Evolutionary conservation across 495 filamentous ascomycete genomes (phyloP).

Genomic region (Sphaerosporella brunnea): DNA sequence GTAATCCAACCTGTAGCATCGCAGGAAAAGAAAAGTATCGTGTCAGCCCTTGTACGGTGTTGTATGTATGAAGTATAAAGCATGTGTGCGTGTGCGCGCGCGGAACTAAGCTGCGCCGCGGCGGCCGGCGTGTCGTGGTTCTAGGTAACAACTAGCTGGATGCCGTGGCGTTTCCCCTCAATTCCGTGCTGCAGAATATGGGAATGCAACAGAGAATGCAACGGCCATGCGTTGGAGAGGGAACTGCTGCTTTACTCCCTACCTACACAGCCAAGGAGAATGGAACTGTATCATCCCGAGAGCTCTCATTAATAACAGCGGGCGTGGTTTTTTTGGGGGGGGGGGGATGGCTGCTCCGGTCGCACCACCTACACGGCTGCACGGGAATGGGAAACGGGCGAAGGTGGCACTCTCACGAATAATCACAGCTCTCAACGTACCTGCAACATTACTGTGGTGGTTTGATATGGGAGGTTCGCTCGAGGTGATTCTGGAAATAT

Average conservation of each 20-base stretch:
- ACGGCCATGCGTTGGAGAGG: too few relatives aligned
- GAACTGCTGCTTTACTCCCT: too few relatives aligned
- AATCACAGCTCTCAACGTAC: conserved; percentile 18
- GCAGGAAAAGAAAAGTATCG: conserved; percentile 11
- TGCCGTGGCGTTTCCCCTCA: too few relatives aligned
- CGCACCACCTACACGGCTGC: too few relatives aligned
- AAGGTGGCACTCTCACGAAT: background rate
- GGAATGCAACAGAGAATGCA: too few relatives aligned
- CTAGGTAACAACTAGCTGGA: too few relatives aligned
- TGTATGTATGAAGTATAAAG: background rate
- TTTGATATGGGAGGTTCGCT: background rate
- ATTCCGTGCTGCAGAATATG: too few relatives aligned
- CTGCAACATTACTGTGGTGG: conserved; percentile 22
- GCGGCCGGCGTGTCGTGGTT: background rate
- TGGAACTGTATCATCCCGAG: background rate
- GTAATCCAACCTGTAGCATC: conserved; percentile 25
- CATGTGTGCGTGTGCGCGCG: background rate
- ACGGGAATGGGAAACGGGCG: conserved; percentile 3
- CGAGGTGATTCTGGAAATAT: background rate
- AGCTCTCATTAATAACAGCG: background rate
- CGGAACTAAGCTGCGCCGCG: background rate
- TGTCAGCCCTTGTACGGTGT: conserved; percentile 8
- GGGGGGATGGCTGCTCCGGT: background rate
- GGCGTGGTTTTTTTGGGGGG: background rate
- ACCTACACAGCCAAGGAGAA: too few relatives aligned